These are phyloP conservation scores for Bassia scoparia DNA, from an alignment of 148 eudicot genomes.

Conservation along the genomic window DNA sequence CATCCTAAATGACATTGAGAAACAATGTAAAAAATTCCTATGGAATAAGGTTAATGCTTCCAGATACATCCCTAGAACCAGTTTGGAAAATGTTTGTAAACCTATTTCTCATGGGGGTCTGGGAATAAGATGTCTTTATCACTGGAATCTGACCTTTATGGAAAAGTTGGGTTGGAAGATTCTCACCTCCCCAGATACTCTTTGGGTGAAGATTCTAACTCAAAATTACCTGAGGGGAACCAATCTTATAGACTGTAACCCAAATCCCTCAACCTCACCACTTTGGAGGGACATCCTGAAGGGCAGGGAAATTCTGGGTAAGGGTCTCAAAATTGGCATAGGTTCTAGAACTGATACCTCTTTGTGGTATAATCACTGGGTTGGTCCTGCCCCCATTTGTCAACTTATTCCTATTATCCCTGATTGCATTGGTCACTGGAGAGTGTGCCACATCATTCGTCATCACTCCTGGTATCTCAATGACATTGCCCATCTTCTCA, in stretches of 20 bases:
- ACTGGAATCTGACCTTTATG: background rate
- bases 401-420: accelerated
- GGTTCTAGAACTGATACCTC: background rate
- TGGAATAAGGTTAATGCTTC: background rate
- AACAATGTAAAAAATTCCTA: background rate
- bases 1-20: background rate
- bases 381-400: background rate
- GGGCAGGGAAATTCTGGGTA: background rate
- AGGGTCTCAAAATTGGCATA: background rate
- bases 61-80: background rate
- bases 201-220: background rate
- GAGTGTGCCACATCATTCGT: background rate
- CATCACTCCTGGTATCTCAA: too few relatives aligned
- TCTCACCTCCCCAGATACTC: background rate
- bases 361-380: background rate
- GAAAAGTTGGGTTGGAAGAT: background rate
- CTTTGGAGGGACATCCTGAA: background rate
- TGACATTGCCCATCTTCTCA: too few relatives aligned
- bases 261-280: background rate
- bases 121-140: background rate
- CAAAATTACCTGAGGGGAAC: background rate
- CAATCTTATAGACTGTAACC: background rate
- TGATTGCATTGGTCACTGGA: too few relatives aligned
- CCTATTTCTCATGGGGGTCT: background rate
- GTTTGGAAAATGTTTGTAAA: background rate